phyloP scores from a whole-genome alignment of 2,329 filamentous ascomycete species.

The Dactylellina cionopaga region DNA sequence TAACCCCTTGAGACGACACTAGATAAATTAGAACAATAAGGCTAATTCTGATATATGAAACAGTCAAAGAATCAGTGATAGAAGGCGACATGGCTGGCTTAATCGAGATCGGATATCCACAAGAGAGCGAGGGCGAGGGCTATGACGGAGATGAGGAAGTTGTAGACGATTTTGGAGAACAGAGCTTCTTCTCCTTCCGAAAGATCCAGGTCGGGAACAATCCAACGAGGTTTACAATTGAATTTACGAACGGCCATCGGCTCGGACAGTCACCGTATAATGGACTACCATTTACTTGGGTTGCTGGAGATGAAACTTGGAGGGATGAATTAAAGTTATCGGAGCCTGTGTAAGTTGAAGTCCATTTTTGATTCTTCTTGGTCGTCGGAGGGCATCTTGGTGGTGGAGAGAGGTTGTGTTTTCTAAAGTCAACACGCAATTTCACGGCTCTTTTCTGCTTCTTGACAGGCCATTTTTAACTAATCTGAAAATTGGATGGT shows the following conservation, averaged over 20 bases:
- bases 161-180: too few species aligned
- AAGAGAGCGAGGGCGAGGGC: too few species aligned
- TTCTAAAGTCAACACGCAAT: too few species aligned
- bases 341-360: slow-evolving; percentile 32
- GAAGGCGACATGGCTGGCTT: slow-evolving; percentile 1
- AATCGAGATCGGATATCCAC: slow-evolving; percentile 13
- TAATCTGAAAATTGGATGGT: neutral
- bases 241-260: slow-evolving; percentile 33
- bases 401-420: too few species aligned
- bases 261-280: slow-evolving; percentile 4
- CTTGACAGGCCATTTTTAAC: too few species aligned
- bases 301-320: slow-evolving; percentile 13
- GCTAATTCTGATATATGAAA: neutral
- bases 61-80: slow-evolving; percentile 23
- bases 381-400: too few species aligned
- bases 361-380: neutral
- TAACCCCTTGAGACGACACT: too few species aligned
- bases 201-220: neutral
- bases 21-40: too few species aligned
- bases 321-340: neutral
- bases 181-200: neutral
- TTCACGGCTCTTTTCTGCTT: too few species aligned
- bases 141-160: too few species aligned
- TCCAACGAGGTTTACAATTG: slow-evolving; percentile 2
- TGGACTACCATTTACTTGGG: slow-evolving; percentile 21